phyloP scores from a whole-genome alignment of 106 monocot species.

The Platanthera guangdongensis region DNA sequence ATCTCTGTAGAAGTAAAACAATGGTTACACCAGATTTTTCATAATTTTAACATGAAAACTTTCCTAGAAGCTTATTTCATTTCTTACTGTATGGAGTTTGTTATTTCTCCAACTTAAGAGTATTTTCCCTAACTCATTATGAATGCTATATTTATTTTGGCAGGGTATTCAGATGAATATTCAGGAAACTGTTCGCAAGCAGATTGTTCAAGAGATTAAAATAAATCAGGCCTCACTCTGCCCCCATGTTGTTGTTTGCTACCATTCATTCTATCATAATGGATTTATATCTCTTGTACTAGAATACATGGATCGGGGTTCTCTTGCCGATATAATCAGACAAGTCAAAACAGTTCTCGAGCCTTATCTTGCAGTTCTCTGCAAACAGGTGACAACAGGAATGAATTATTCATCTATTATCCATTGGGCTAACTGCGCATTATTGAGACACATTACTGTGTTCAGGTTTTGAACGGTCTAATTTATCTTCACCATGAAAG shows the following conservation, averaged over 20 bases:
- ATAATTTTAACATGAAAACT: too few relatives aligned
- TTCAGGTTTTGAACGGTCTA: constrained; percentile 82
- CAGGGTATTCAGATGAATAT: constrained; percentile 98
- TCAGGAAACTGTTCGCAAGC: constrained; percentile 82
- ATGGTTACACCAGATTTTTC: too few relatives aligned
- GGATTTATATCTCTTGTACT: constrained; percentile 91
- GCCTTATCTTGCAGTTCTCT: constrained; percentile 91
- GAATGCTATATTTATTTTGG: constrained; percentile 3
- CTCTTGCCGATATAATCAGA: constrained; percentile 81
- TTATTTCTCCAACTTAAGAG: neutral
- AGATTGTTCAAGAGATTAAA: constrained; percentile 96
- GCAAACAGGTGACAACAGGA: constrained; percentile 56
- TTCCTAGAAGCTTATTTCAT: too few relatives aligned
- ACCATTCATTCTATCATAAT: constrained; percentile 95
- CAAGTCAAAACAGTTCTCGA: constrained; percentile 93
- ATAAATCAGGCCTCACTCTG: constrained; percentile 87
- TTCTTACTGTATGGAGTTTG: too few relatives aligned
- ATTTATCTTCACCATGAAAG: constrained; percentile 91
- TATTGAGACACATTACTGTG: constrained; percentile 8
- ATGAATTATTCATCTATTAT: neutral
- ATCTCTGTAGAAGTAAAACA: too few relatives aligned
- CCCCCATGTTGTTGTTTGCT: constrained; percentile 77
- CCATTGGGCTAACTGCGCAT: neutral
- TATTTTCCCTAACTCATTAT: neutral
- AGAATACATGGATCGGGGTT: constrained; percentile 96